Evolutionary conservation across 2,329 filamentous ascomycete species (phyloP).

Genomic region (Lanzia echinophila): DNA sequence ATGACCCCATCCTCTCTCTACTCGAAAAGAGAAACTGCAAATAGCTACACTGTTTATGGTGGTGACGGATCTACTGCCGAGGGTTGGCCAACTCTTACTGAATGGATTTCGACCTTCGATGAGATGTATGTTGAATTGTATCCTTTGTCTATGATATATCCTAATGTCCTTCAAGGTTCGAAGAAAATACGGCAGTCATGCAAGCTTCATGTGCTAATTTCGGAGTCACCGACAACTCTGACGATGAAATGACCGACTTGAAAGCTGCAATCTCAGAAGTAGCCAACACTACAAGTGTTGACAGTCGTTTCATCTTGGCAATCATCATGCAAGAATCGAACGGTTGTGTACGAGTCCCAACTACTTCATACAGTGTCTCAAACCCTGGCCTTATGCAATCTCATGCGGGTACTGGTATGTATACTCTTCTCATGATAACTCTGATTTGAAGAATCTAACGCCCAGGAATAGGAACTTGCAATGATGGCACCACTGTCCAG

Average conservation of each 20-base stretch:
- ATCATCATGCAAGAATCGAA: conserved; percentile 32
- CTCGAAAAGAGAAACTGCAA: conserved; percentile 2
- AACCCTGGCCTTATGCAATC: conserved; percentile 28
- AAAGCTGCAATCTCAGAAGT: conserved; percentile 12
- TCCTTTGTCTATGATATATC: too few relatives aligned
- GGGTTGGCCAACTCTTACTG: conserved; percentile 13
- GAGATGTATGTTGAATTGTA: conserved; percentile 9
- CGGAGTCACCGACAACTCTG: conserved; percentile 3
- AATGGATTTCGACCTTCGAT: conserved; percentile 14
- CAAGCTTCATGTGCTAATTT: conserved; percentile 7
- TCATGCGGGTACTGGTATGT: conserved; percentile 8
- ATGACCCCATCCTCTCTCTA: conserved; percentile 7
- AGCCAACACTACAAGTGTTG: conserved; percentile 5
- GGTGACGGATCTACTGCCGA: conserved; percentile 5
- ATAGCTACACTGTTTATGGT: conserved; percentile 10
- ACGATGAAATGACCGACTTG: conserved; percentile 12
- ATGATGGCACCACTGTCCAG: conserved; percentile 13
- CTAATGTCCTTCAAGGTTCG: conserved; percentile 6
- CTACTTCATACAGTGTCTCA: conserved; percentile 9
- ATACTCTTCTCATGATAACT: not conserved
- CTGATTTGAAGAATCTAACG: not conserved
- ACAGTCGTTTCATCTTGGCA: conserved; percentile 29
- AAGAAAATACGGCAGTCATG: not conserved
- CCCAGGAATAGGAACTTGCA: conserved; percentile 10
- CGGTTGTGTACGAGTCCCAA: conserved; percentile 21